Evolutionary conservation across 2,329 filamentous ascomycete genomes (phyloP).

Genomic region (Monilinia aucupariae): DNA sequence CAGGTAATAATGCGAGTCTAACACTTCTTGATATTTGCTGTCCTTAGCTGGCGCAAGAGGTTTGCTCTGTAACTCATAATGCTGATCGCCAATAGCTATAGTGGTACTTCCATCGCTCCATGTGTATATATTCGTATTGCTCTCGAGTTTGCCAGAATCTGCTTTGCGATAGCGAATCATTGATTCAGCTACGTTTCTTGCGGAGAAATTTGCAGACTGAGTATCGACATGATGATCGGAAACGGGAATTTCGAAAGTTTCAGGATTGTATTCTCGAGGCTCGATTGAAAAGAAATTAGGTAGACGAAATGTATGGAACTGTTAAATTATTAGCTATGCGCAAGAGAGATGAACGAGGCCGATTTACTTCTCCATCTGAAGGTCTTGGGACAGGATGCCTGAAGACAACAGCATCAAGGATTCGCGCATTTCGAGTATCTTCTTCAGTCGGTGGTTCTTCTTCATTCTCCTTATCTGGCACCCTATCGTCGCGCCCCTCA

Average conservation of each 20-base stretch:
- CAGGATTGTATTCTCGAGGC: constrained; percentile 60
- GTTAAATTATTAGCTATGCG: constrained; percentile 21
- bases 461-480: constrained; percentile 30
- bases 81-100: constrained; percentile 66
- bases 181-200: constrained; percentile 53
- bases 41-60: constrained; percentile 54
- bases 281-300: constrained; percentile 68
- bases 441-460: constrained; percentile 45
- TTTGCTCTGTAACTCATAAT: constrained; percentile 70
- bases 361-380: constrained; percentile 59
- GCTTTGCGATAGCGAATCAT: constrained; percentile 67
- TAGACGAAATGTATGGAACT: constrained; percentile 67
- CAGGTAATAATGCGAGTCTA: constrained; percentile 72
- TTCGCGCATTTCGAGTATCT: constrained; percentile 42
- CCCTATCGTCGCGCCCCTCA: constrained; percentile 58
- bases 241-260: constrained; percentile 59
- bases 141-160: constrained; percentile 58
- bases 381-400: constrained; percentile 67
- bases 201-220: constrained; percentile 46
- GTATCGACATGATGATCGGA: constrained; percentile 49
- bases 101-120: constrained; percentile 79
- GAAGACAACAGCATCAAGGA: constrained; percentile 60
- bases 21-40: constrained; percentile 56
- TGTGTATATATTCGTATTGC: constrained; percentile 67
- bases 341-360: not conserved